These are phyloP conservation scores for Eucalyptus curtisii DNA, from an alignment of 345 rosid genomes.

Conservation along the genomic window DNA sequence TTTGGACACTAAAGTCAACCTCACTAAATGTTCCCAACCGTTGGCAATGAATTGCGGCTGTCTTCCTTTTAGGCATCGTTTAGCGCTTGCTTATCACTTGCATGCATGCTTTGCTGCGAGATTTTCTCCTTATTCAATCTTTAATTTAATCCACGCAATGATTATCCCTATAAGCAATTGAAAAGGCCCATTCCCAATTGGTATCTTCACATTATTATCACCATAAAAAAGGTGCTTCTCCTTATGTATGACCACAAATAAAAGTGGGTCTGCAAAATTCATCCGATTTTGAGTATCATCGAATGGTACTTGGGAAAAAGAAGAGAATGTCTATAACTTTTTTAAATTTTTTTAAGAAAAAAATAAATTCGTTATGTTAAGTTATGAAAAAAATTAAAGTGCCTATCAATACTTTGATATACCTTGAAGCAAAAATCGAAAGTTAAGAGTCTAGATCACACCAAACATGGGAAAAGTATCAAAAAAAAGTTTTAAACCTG, in stretches of 20 bases:
- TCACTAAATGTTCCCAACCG: background rate
- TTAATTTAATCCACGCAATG: background rate
- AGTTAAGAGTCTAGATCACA: background rate
- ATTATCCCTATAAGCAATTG: background rate
- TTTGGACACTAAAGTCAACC: background rate
- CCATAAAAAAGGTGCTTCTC: background rate
- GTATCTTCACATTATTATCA: background rate
- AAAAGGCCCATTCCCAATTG: background rate
- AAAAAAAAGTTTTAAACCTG: fast-evolving
- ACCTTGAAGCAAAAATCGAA: background rate
- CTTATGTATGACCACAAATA: background rate
- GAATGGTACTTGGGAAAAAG: background rate
- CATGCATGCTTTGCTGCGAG: background rate
- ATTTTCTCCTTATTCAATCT: background rate
- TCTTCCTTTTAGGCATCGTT: background rate
- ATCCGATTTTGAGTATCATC: background rate
- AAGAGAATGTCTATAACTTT: background rate
- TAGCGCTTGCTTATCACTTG: background rate
- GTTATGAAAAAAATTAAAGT: background rate
- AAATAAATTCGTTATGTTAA: background rate
- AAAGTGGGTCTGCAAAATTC: background rate
- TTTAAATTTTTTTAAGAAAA: too few relatives aligned
- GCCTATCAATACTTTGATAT: background rate
- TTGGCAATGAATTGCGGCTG: background rate
- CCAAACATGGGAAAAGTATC: background rate